These are phyloP conservation scores for Jamesozyma piceae DNA, from an alignment of 805 yeast genomes.

Conservation along the genomic window DNA sequence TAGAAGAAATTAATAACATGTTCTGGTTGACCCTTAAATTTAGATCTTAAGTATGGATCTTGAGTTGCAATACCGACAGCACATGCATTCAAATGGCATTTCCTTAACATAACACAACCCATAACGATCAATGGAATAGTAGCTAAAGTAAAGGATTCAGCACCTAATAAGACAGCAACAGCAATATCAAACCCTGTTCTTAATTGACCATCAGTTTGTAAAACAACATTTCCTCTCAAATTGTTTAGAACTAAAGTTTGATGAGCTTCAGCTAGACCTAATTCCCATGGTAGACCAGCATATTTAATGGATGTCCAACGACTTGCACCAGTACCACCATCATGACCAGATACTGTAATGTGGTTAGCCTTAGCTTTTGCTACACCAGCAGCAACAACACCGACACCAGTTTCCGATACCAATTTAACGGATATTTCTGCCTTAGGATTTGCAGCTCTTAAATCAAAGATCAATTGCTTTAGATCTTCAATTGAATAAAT, in stretches of 20 bases:
- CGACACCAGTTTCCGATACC: conserved; percentile 97
- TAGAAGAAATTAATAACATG: conserved; percentile 96
- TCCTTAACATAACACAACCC: conserved; percentile 96
- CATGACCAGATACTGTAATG: conserved; percentile 91
- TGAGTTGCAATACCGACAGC: conserved; percentile 99
- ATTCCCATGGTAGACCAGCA: conserved; percentile 98
- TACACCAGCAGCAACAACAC: conserved; percentile 97
- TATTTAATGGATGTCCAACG: conserved; percentile 94
- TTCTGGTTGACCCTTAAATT: conserved; percentile 94
- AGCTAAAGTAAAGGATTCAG: conserved; percentile 98
- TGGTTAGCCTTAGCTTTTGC: conserved; percentile 98
- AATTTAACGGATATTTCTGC: conserved; percentile 94
- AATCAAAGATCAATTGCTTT: conserved; percentile 91
- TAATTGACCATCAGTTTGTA: conserved; percentile 97
- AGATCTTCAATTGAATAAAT: conserved; percentile 96
- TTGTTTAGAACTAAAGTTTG: conserved; percentile 94
- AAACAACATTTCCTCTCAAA: conserved; percentile 87
- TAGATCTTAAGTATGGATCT: conserved; percentile 85
- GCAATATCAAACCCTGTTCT: conserved; percentile 97
- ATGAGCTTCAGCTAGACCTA: conserved; percentile 96
- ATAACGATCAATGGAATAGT: conserved; percentile 93
- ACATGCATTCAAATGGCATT: conserved; percentile 87
- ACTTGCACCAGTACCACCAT: conserved; percentile 99
- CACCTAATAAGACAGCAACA: conserved; percentile 90
- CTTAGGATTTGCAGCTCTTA: conserved; percentile 94